Evolutionary conservation across 495 filamentous ascomycete species (phyloP).

Genomic region (Xylaria cubensis): DNA sequence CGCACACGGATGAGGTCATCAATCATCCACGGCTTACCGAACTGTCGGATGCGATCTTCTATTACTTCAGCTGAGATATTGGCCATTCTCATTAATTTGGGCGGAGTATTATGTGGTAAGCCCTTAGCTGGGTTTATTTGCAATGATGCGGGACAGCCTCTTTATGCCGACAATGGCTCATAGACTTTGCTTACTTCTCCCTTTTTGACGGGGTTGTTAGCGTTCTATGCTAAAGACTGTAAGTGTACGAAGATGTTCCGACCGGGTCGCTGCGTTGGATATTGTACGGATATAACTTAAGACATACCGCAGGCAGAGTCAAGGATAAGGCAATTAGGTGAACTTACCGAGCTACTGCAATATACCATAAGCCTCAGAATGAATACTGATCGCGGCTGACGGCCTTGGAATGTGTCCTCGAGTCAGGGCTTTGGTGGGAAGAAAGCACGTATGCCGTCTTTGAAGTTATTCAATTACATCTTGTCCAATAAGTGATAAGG

Average conservation of each 20-base stretch:
- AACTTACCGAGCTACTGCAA: no score
- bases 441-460: neutral
- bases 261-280: neutral
- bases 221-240: neutral
- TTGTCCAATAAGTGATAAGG: neutral
- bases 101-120: neutral
- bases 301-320: neutral
- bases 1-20: constrained; percentile 59
- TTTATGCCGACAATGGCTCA: neutral
- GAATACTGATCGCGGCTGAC: neutral
- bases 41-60: constrained; percentile 33
- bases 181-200: neutral
- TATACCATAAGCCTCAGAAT: neutral
- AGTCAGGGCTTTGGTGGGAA: no score
- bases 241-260: neutral
- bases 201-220: neutral
- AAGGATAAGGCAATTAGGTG: neutral
- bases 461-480: neutral
- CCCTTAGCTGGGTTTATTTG: neutral
- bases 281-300: neutral
- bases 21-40: constrained; percentile 49
- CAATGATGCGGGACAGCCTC: neutral
- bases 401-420: neutral
- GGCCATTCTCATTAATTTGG: constrained; percentile 29
- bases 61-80: constrained; percentile 39